Conservation (phyloP, 208 protist genomes). For the Herpetomonas samuelpessoai region DNA sequence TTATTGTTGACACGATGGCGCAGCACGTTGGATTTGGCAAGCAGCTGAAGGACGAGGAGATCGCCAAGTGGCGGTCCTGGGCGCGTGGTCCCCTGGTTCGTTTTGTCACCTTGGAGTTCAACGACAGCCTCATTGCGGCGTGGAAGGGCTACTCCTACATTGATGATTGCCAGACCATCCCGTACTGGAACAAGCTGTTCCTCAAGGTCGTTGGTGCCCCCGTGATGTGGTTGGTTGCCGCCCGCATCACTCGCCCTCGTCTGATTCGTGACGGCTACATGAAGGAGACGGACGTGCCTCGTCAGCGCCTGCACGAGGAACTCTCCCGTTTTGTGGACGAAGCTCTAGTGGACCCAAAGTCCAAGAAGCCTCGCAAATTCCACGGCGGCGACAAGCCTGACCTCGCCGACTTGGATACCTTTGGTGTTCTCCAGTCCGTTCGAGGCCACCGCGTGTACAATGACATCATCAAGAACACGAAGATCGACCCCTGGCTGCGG, state of each 20-base stretch:
- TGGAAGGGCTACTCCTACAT: constrained; percentile 89
- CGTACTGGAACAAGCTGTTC: constrained; percentile 84
- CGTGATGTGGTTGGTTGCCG: constrained; percentile 87
- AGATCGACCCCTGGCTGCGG: constrained; percentile 60
- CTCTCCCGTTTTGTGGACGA: constrained; percentile 63
- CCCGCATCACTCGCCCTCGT: constrained; percentile 64
- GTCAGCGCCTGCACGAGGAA: constrained; percentile 58
- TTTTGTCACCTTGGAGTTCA: constrained; percentile 85
- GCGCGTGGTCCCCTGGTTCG: constrained; percentile 78
- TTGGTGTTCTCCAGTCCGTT: constrained; percentile 86
- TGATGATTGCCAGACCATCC: constrained; percentile 83
- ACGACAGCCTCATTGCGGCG: constrained; percentile 61
- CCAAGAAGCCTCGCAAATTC: constrained; percentile 61
- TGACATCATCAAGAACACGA: constrained; percentile 62
- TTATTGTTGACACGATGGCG: constrained; percentile 79
- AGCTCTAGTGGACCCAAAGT: constrained; percentile 55
- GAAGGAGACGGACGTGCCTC: constrained; percentile 48
- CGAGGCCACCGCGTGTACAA: constrained; percentile 82
- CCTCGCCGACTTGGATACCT: constrained; percentile 85
- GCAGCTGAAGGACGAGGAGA: constrained; percentile 64
- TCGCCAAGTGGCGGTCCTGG: constrained; percentile 80
- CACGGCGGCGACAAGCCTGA: constrained; percentile 85
- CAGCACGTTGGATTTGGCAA: constrained; percentile 43
- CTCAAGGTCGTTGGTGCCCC: constrained; percentile 87
- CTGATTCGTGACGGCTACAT: constrained; percentile 71